Evolutionary conservation across 2,329 filamentous ascomycete genomes (phyloP).

Genomic region (Colletotrichum spaethianum): DNA sequence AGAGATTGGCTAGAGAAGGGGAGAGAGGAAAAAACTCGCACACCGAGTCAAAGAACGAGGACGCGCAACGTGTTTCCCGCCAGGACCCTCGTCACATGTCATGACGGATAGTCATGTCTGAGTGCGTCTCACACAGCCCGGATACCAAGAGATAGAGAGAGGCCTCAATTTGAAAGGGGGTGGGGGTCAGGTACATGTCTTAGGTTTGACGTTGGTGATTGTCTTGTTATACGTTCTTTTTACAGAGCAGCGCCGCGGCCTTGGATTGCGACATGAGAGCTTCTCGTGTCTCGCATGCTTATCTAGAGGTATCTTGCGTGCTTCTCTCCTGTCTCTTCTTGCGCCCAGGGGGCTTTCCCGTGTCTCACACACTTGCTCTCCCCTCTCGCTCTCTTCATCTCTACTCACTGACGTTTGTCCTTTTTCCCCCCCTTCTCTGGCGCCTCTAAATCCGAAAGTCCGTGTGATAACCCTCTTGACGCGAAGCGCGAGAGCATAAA

Average conservation of each 20-base stretch:
- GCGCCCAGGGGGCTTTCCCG: constrained; percentile 8
- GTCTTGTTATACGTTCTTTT: constrained; percentile 30
- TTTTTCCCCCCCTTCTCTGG: not conserved
- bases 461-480: not conserved
- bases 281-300: constrained; percentile 29
- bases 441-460: constrained; percentile 1
- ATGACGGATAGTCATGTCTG: not conserved
- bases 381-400: constrained; percentile 1
- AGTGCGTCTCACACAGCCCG: constrained; percentile 10
- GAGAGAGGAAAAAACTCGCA: not conserved
- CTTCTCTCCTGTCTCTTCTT: constrained; percentile 12
- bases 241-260: constrained; percentile 10
- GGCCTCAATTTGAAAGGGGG: not conserved
- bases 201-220: constrained; percentile 6
- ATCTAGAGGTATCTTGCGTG: constrained; percentile 36
- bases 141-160: constrained; percentile 8
- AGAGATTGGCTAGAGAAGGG: not conserved
- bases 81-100: constrained; percentile 22
- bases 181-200: constrained; percentile 21
- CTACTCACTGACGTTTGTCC: constrained; percentile 1
- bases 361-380: constrained; percentile 8
- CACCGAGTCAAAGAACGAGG: constrained; percentile 24
- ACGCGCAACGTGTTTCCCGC: constrained; percentile 24
- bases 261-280: constrained; percentile 18
- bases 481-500: constrained; percentile 1